These are phyloP conservation scores for Tricholoma hemisulphureum DNA, from an alignment of 768 basidiomycete genomes.

Conservation along the genomic window DNA sequence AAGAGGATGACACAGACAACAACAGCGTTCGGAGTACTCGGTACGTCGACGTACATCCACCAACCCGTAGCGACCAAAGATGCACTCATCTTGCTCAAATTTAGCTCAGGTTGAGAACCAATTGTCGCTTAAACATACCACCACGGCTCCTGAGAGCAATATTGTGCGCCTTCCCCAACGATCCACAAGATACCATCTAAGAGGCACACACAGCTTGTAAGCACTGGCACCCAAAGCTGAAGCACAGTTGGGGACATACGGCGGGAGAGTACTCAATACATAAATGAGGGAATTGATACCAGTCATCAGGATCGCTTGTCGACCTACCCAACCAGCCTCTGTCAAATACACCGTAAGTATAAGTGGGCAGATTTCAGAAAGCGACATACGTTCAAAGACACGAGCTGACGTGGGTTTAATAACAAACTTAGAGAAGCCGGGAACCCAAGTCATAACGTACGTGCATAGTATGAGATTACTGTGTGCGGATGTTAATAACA, in stretches of 20 bases:
- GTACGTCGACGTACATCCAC: slow-evolving; percentile 91
- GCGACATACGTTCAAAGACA: slow-evolving; percentile 79
- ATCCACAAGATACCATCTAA: slow-evolving; percentile 86
- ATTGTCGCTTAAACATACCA: slow-evolving; percentile 39
- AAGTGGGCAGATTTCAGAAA: neutral
- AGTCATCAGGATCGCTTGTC: slow-evolving; percentile 86
- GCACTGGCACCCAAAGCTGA: neutral
- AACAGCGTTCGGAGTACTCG: slow-evolving; percentile 82
- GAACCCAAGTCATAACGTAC: slow-evolving; percentile 44
- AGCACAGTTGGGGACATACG: slow-evolving; percentile 41
- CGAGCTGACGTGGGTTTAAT: slow-evolving; percentile 48
- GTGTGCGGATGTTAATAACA: slow-evolving; percentile 4
- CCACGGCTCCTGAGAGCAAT: slow-evolving; percentile 70
- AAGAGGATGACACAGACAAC: slow-evolving; percentile 87
- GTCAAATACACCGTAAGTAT: neutral
- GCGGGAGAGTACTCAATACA: slow-evolving; percentile 64
- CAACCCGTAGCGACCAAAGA: slow-evolving; percentile 80
- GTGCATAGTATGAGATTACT: slow-evolving; percentile 95
- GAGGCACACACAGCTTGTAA: slow-evolving; percentile 3
- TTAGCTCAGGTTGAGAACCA: neutral
- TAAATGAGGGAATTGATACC: slow-evolving; percentile 81
- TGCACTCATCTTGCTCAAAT: slow-evolving; percentile 65
- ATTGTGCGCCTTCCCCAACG: slow-evolving; percentile 80
- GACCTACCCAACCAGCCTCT: slow-evolving; percentile 88
- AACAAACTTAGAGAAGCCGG: neutral